Evolutionary conservation across 2,329 filamentous ascomycete genomes (phyloP).

Genomic region (Xylaria sp.): DNA sequence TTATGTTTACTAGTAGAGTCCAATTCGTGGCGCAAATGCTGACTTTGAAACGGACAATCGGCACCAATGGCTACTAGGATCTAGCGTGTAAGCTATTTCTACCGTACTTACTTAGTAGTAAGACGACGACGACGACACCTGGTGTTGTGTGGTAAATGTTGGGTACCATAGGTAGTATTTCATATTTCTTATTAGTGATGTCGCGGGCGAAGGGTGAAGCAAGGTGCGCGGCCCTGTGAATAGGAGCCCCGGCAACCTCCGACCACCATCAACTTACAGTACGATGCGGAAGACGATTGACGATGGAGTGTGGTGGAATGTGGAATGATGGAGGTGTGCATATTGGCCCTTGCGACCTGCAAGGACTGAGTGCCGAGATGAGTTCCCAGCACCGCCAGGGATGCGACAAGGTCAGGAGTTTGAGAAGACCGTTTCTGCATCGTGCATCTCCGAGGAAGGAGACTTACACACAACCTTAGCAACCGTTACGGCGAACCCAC

Average conservation of each 20-base stretch:
- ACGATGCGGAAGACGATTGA: background rate
- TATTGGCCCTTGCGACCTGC: slow-evolving; percentile 8
- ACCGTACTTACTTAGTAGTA: no score
- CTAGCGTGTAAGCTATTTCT: background rate
- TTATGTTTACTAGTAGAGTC: background rate
- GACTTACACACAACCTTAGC: background rate
- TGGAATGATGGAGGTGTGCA: slow-evolving; percentile 24
- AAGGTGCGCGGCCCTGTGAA: background rate
- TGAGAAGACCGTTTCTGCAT: slow-evolving; percentile 22
- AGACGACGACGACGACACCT: background rate
- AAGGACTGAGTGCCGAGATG: slow-evolving; percentile 31
- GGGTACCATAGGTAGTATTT: no score
- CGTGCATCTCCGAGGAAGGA: slow-evolving; percentile 36
- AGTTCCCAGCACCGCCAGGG: slow-evolving; percentile 21
- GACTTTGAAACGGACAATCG: slow-evolving; percentile 1
- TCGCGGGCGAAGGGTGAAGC: no score
- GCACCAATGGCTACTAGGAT: slow-evolving; percentile 1
- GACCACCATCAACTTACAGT: slow-evolving; percentile 2
- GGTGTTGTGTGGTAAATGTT: background rate
- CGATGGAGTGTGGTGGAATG: slow-evolving; percentile 14
- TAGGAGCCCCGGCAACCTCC: slow-evolving; percentile 20
- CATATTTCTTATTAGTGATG: background rate
- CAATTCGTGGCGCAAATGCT: slow-evolving; percentile 3
- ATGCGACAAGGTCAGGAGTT: slow-evolving; percentile 17
- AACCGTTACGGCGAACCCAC: no score